Base-by-base conservation (phyloP, 2,329 filamentous ascomycete genomes). In the Exserohilum turcica region DNA sequence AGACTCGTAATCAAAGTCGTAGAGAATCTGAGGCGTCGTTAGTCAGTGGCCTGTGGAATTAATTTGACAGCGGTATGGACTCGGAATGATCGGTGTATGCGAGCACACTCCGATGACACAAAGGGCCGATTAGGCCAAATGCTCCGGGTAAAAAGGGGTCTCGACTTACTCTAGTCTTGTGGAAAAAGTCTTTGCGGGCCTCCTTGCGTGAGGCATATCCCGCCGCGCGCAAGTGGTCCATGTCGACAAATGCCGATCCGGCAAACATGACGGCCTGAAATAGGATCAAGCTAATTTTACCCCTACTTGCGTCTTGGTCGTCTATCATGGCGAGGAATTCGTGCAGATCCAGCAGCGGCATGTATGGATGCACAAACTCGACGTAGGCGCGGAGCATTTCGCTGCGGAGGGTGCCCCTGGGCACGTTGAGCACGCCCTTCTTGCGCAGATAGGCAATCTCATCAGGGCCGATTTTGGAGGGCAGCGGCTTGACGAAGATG, bases 221-320 rank as follows among this genome's bases (percentile, higher is more conserved):
- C 18, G 89, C 91, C 43, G 87, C 84, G 31, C 84, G 85, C 40
- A 97, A 80, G 68, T 87, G 82, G 51, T 87, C 84, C 77, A 91
- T 88, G 64, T 94, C 91, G 52, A 96, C 87, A 71, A 94, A 96
- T 0, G 92, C 91, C 2, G 90, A 90, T 1, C 90, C 92, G 1
- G 91, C 88, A 72, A 97, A 97, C 91, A 97, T 96, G 67, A 96
- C 88, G 9, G 92, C 90, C 71, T 97, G 93, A 74, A 96, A 97
- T 2, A 97, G 79, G 53, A 97, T 84, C 64, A 97, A 78, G 76
- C 92, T 96, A 66, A 92, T 82, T 69, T 86, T 87, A 8, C 88
- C 87, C 62, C 84, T 81, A 40, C 83, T 80, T 12, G 89, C 90
- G 71, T 94, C 88, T 9, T 82, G 80, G 52, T 81, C 79, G 64